These are phyloP conservation scores for Colletotrichum sp. DNA, from an alignment of 2,329 filamentous ascomycete genomes.

Conservation along the genomic window DNA sequence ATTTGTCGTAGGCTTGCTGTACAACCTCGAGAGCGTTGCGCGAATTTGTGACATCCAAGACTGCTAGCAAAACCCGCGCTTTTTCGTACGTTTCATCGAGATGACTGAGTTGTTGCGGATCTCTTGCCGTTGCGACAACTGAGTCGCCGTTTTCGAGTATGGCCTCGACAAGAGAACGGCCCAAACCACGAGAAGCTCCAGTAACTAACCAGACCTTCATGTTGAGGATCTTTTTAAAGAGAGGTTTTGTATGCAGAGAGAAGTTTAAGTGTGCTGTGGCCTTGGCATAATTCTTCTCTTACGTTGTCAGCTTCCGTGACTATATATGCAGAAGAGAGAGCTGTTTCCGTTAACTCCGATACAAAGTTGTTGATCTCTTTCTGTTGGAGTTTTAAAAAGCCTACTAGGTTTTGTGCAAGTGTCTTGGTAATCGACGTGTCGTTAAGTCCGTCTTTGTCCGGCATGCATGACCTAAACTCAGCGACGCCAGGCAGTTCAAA, in stretches of 20 bases:
- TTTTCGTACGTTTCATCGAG: neutral
- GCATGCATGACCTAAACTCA: neutral
- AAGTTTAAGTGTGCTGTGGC: neutral
- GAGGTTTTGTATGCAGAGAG: neutral
- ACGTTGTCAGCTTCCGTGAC: neutral
- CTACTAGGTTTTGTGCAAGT: neutral
- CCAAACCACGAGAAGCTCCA: neutral
- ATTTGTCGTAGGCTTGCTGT: constrained; percentile 34
- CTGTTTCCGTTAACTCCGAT: neutral
- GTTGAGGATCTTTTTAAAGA: fast-evolving
- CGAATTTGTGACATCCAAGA: neutral
- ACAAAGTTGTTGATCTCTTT: neutral
- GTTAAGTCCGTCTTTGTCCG: neutral
- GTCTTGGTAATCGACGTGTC: neutral
- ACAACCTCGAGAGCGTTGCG: neutral
- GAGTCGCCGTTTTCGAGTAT: neutral
- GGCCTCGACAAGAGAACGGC: neutral
- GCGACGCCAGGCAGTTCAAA: neutral
- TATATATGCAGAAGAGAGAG: neutral
- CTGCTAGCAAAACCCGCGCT: neutral
- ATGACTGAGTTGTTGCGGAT: neutral
- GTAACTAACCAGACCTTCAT: neutral
- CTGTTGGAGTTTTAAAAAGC: neutral
- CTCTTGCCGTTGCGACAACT: neutral
- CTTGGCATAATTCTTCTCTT: neutral